A percentile compares a stretch with the other conserved stretches of the same genome.
Evolutionary conservation across 345 rosid genomes (phyloP).

Genomic region (Crucihimalaya himalaica): DNA sequence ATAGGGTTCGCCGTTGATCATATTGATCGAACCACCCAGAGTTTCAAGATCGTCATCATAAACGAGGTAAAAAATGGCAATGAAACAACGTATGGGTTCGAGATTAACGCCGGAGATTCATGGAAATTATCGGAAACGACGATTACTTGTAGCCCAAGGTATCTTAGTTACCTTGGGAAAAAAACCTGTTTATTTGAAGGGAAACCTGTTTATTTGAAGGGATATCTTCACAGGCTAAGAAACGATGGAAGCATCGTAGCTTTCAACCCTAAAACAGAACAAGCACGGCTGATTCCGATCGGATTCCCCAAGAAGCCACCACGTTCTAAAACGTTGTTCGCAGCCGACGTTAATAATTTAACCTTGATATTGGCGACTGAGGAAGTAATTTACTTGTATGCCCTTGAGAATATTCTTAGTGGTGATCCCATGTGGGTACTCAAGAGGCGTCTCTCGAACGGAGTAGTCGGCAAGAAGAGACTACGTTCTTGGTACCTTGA

Average conservation of each 20-base stretch:
- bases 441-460: neutral
- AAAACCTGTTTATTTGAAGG: constrained; percentile 5
- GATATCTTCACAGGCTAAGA: constrained; percentile 30
- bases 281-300: neutral
- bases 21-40: neutral
- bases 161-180: neutral
- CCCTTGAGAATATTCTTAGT: neutral
- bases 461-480: neutral
- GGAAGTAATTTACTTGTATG: neutral
- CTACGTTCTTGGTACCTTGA: neutral
- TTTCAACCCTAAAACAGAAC: constrained; percentile 6
- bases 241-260: constrained; percentile 2
- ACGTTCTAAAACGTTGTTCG: neutral
- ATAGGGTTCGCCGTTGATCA: constrained; percentile 12
- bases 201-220: constrained; percentile 8
- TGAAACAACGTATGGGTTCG: neutral
- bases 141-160: neutral
- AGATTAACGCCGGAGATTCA: neutral
- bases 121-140: constrained; percentile 10
- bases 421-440: constrained; percentile 17
- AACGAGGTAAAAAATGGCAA: accelerated
- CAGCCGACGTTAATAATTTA: neutral
- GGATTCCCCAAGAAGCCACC: neutral
- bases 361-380: neutral
- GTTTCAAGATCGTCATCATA: constrained; percentile 1